These are phyloP conservation scores for Selenicereus undatus DNA, from an alignment of 148 eudicot species.

Conservation along the genomic window DNA sequence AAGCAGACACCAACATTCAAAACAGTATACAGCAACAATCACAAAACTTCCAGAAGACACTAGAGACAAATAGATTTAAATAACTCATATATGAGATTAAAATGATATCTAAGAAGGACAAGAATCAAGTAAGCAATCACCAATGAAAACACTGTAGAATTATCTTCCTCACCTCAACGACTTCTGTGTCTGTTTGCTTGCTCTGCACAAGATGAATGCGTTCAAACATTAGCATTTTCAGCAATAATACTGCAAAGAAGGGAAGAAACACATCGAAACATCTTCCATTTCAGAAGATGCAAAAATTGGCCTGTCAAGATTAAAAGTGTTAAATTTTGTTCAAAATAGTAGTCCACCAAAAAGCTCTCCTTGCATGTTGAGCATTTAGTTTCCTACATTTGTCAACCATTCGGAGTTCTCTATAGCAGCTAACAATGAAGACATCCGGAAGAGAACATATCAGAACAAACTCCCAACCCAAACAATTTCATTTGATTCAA, in stretches of 20 bases:
- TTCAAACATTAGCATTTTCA: neutral
- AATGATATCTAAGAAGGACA: neutral
- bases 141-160: neutral
- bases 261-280: neutral
- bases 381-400: too few species aligned
- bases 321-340: too few species aligned
- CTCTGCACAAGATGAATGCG: conserved; percentile 36
- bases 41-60: neutral
- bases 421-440: too few species aligned
- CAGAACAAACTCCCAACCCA: too few species aligned
- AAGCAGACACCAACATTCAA: neutral
- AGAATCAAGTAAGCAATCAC: neutral
- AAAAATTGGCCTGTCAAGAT: neutral
- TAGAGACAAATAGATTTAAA: neutral
- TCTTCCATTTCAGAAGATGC: neutral
- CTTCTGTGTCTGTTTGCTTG: conserved; percentile 30
- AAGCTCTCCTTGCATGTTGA: too few species aligned
- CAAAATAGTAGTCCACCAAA: too few species aligned
- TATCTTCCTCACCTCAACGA: conserved; percentile 43
- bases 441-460: too few species aligned
- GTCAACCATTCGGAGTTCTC: too few species aligned
- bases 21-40: neutral
- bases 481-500: too few species aligned
- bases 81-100: neutral
- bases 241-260: neutral